A percentile compares a stretch with the other conserved stretches of the same genome.
These are phyloP conservation scores for Coprinopsis strossmayeri DNA, from an alignment of 768 basidiomycete species.

Conservation along the genomic window DNA sequence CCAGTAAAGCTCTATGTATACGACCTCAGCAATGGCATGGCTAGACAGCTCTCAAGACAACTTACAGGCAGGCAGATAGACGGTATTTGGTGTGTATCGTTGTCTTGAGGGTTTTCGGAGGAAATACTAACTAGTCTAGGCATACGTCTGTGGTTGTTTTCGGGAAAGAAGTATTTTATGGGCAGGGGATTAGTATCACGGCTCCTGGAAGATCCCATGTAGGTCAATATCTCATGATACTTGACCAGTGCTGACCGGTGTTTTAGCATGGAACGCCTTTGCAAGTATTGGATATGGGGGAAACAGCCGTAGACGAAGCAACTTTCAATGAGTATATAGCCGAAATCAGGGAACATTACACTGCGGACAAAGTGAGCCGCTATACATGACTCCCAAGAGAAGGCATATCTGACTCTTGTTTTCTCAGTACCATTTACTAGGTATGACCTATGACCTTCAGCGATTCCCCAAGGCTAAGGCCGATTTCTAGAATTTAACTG, in stretches of 20 bases:
- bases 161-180: constrained; percentile 84
- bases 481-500: constrained; percentile 96
- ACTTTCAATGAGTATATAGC: constrained; percentile 82
- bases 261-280: constrained; percentile 69
- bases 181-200: constrained; percentile 73
- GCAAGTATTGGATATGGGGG: constrained; percentile 67
- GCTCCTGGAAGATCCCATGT: constrained; percentile 80
- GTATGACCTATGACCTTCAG: too few species aligned
- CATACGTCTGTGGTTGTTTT: constrained; percentile 91
- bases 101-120: neutral
- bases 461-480: too few species aligned
- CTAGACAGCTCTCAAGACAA: constrained; percentile 68
- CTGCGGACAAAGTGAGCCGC: constrained; percentile 72
- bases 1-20: constrained; percentile 85
- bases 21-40: constrained; percentile 86
- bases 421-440: constrained; percentile 76
- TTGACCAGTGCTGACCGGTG: neutral
- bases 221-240: constrained; percentile 21
- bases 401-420: neutral
- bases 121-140: constrained; percentile 36
- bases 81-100: constrained; percentile 70
- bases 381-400: constrained; percentile 1
- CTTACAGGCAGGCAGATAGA: constrained; percentile 88
- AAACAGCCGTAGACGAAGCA: constrained; percentile 73
- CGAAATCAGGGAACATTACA: constrained; percentile 75